These are phyloP conservation scores for Diaporthe batatas DNA, from an alignment of 2,329 filamentous ascomycete genomes.

Conservation along the genomic window DNA sequence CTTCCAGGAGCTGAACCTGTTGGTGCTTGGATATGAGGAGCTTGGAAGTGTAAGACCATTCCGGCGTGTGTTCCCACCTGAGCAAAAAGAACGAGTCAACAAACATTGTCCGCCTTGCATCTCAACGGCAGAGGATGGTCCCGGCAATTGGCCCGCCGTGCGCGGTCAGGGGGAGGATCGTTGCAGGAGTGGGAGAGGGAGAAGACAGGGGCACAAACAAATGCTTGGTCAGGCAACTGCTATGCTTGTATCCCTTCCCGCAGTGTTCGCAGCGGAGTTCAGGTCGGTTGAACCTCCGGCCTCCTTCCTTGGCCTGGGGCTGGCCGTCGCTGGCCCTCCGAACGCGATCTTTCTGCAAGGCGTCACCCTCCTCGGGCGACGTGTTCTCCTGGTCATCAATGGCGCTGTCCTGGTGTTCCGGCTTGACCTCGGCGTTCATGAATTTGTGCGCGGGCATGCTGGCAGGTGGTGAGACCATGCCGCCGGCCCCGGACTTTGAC, in stretches of 20 bases:
- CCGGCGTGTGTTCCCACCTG: slow-evolving; percentile 99
- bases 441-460: slow-evolving; percentile 74
- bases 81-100: slow-evolving; percentile 57
- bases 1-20: slow-evolving; percentile 97
- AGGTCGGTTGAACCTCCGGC: slow-evolving; percentile 81
- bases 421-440: slow-evolving; percentile 61
- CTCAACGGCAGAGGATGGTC: slow-evolving; percentile 45
- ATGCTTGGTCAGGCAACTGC: slow-evolving; percentile 99
- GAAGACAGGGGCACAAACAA: slow-evolving; percentile 87
- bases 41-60: slow-evolving; percentile 98
- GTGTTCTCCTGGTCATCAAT: slow-evolving; percentile 77
- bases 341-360: slow-evolving; percentile 63
- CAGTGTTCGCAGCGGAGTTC: slow-evolving; percentile 98
- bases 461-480: slow-evolving; percentile 74
- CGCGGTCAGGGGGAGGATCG: slow-evolving; percentile 32
- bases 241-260: slow-evolving; percentile 99
- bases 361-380: slow-evolving; percentile 67
- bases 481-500: slow-evolving; percentile 72
- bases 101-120: slow-evolving; percentile 51
- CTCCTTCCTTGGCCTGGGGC: slow-evolving; percentile 83
- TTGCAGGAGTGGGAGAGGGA: slow-evolving; percentile 55
- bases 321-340: slow-evolving; percentile 88
- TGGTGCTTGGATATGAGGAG: slow-evolving; percentile 99
- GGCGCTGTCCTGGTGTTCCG: slow-evolving; percentile 69
- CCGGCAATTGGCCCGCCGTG: slow-evolving; percentile 35